Evolutionary conservation across 805 yeast genomes (phyloP), one percentile per base, ranked within the genome.

Genomic region (Candida fluviatilis): DNA sequence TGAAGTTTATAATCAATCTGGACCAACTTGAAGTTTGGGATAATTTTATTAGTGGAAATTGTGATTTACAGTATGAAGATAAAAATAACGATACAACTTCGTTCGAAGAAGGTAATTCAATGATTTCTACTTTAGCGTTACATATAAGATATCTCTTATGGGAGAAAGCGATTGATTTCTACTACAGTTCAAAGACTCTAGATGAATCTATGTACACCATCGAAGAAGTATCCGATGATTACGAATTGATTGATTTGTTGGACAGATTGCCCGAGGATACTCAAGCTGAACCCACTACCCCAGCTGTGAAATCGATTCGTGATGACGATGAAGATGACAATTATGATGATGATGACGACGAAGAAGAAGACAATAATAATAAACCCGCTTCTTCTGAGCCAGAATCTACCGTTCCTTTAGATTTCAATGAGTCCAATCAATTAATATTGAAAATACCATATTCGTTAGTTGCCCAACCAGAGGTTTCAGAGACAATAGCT

Each of bases 121-220:
- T 66, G 18, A 43, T 63, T 16, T 53, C 54, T 29, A 40, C 56
- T 35, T 46, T 84, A 30, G 82, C 88, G 4, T 62, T 83, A 34
- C 83, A 77, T 44, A 60, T 83, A 16, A 65, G 91, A 45, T 83
- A 82, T 47, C 69, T 83, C 10, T 61, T 84, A 17, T 84, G 86
- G 78, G 90, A 84, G 49, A 79, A 76, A 52, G 89, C 83, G 15
- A 69, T 79, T 7, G 82, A 78, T 50, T 62, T 53, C 45, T 66
- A 58, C 46, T 72, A 62, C 42, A 42, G 41, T 26, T 50, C 60
- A 23, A 48, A 49, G 42, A 49, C 47, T 17, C 39, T 57, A 10
- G 51, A 51, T 31, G 44, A 46, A 18, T 50, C 58, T 8, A 15
- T 41, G 8, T 42, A 55, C 37, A 38, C 49, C 8, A 42, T 58